Base-by-base conservation (phyloP, 345 rosid species). In the Stellera chamaejasme region DNA sequence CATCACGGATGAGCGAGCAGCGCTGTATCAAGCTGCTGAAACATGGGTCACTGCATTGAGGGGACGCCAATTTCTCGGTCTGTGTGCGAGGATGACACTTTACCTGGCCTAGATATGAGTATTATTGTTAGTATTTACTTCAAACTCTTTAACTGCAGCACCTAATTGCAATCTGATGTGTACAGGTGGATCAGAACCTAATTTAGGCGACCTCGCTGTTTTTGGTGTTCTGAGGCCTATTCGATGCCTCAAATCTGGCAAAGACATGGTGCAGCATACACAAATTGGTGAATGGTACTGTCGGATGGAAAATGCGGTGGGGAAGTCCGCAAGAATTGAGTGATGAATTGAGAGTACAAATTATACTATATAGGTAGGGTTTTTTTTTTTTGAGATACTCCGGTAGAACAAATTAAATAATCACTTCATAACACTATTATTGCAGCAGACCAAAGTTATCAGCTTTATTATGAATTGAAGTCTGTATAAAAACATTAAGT, bases 171-270 rank as follows among this genome's bases (percentile, higher is more conserved):
- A 27, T 49, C 43, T 64, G 46, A 46, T 45, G 5, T 28, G 3
- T 28, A 1, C 81, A 93, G 96, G 97, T 70, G 94, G 89, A 11
- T 61, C 78, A 1, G 70, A 79, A 69, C 99, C 97, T 43, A 93
- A 89, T 79, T 58, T 89, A 66, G 99, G 90, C 3, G 99, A 89
- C 77, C 97, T 93, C 1, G 83, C 96, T 9, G 96, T 80, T 10
- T 89, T 86, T 23, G 97, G 97, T 15, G 96, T 93, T 15, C 70
- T 93, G 77, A 89, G 96, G 78, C 99, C 97, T 3, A 87, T 89
- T 43, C 85, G 92, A 11, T 63, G 82, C 68, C 82, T 93, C 14
- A 61, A 70, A 56, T 84, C 94, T 10, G 96, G 99, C 27, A 81
- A 76, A 63, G 99, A 93, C 68, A 89, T 87, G 97, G 94, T 81